phyloP scores from a whole-genome alignment of 495 filamentous ascomycete genomes.

The Jackrogersella multiformis region DNA sequence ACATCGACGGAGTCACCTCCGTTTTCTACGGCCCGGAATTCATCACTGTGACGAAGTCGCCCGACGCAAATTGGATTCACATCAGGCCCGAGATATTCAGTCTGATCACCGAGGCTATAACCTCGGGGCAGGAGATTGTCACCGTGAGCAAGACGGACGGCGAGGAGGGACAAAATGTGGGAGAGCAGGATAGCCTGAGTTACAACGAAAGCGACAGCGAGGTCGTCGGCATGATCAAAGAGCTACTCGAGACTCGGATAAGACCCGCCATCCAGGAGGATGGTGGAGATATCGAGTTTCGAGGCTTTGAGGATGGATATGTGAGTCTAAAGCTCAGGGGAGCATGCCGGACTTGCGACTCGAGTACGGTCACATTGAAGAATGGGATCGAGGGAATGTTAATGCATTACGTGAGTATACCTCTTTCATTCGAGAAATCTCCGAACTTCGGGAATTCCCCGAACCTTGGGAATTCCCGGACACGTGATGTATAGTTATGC shows the following conservation, averaged over 20 bases:
- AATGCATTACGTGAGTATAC: slow-evolving; percentile 70
- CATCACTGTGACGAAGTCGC: slow-evolving; percentile 93
- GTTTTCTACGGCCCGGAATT: slow-evolving; percentile 97
- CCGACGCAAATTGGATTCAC: slow-evolving; percentile 89
- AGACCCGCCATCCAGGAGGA: slow-evolving; percentile 96
- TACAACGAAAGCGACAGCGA: slow-evolving; percentile 91
- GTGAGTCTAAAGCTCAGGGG: slow-evolving; percentile 89
- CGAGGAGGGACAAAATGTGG: slow-evolving; percentile 47
- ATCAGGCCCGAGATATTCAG: slow-evolving; percentile 95
- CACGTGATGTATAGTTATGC: slow-evolving; percentile 14
- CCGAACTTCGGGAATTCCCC: background rate
- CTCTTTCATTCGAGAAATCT: background rate
- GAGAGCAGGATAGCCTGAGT: slow-evolving; percentile 71
- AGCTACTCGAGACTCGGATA: slow-evolving; percentile 95
- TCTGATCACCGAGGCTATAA: slow-evolving; percentile 90
- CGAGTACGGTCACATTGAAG: slow-evolving; percentile 92
- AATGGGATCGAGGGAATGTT: slow-evolving; percentile 98
- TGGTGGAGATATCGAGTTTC: slow-evolving; percentile 94
- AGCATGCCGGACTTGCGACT: slow-evolving; percentile 94
- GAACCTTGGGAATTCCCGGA: background rate
- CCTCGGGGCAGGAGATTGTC: slow-evolving; percentile 82
- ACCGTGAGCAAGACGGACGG: slow-evolving; percentile 66
- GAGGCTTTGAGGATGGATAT: slow-evolving; percentile 85
- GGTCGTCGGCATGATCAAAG: slow-evolving; percentile 97
- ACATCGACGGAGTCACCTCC: slow-evolving; percentile 87